Evolutionary conservation across 2,329 filamentous ascomycete species (phyloP).

Genomic region (Xylaria sp.): DNA sequence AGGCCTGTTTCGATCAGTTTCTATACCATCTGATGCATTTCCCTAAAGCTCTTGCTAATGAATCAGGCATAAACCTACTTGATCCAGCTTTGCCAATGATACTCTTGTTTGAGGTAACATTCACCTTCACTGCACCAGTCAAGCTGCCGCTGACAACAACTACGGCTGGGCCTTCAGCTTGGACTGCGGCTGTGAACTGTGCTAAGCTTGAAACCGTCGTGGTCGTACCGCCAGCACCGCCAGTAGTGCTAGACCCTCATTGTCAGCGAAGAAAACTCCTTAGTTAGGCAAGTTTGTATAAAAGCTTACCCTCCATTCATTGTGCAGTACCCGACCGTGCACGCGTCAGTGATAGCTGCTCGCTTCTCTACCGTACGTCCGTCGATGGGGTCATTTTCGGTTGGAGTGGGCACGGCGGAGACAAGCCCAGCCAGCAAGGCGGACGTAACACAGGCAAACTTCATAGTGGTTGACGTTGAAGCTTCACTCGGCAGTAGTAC

Average conservation of each 20-base stretch:
- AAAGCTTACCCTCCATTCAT: constrained; percentile 44
- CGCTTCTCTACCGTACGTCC: constrained; percentile 49
- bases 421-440: constrained; percentile 45
- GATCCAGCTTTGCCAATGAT: constrained; percentile 55
- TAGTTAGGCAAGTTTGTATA: background rate
- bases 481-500: background rate
- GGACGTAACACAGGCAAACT: constrained; percentile 19
- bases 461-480: constrained; percentile 23
- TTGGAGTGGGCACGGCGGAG: constrained; percentile 48
- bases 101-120: constrained; percentile 57
- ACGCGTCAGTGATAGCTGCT: constrained; percentile 51
- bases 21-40: background rate
- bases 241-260: constrained; percentile 55
- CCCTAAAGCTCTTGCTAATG: background rate
- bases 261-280: background rate
- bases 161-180: constrained; percentile 55
- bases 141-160: constrained; percentile 56
- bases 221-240: constrained; percentile 60
- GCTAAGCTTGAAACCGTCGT: constrained; percentile 60
- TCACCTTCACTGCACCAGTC: constrained; percentile 52
- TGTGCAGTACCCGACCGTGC: constrained; percentile 50
- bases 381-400: constrained; percentile 41
- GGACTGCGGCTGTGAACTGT: constrained; percentile 58
- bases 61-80: constrained; percentile 28
- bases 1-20: constrained; percentile 38